phyloP scores from a whole-genome alignment of 2,329 filamentous ascomycete species.

The Bipolaris cookei region DNA sequence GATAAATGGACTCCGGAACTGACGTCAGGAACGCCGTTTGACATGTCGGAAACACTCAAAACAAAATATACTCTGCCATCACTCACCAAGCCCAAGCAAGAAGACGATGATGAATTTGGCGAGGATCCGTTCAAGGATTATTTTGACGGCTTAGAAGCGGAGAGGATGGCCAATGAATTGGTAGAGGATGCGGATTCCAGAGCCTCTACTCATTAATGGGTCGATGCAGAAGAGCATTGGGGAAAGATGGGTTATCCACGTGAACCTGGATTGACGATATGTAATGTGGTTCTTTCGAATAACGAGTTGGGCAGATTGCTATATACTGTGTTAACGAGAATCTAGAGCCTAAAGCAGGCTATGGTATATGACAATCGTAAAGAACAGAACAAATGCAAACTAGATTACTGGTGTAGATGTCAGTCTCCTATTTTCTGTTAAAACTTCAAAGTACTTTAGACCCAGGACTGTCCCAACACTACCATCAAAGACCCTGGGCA shows the following conservation, averaged over 20 bases:
- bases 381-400: too few species aligned
- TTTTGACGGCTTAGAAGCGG: neutral
- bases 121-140: neutral
- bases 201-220: neutral
- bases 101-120: neutral
- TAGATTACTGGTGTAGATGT: too few species aligned
- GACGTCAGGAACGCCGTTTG: slow-evolving; percentile 1
- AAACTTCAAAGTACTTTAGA: too few species aligned
- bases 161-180: neutral
- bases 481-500: too few species aligned
- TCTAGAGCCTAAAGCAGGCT: neutral
- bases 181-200: neutral
- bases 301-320: neutral
- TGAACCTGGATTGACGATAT: neutral
- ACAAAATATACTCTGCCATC: slow-evolving; percentile 6
- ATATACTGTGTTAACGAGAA: neutral
- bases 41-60: slow-evolving; percentile 12
- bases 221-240: neutral
- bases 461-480: too few species aligned
- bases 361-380: too few species aligned
- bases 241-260: neutral
- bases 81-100: neutral
- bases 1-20: slow-evolving; percentile 10
- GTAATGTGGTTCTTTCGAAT: neutral
- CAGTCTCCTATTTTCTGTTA: too few species aligned